Evolutionary conservation across 208 protist species (phyloP), one percentile per base, ranked within the genome.

Genomic region (Trypanosoma lewisi): DNA sequence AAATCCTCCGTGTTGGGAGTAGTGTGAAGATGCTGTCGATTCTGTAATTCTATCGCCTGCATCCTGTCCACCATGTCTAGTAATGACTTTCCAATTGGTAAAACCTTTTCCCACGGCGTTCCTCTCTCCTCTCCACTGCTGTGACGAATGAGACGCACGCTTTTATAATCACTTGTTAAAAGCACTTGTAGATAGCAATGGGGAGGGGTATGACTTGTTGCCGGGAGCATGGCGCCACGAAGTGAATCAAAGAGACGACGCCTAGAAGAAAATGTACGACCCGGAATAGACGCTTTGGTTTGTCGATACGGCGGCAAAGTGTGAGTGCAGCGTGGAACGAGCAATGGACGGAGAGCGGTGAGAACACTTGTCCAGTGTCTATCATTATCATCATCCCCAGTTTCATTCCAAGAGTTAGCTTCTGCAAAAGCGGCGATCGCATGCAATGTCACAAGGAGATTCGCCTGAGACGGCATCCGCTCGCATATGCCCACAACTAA

Each of bases 401-500:
- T n/a, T n/a, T 57, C 27, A 60, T 17, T 49, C 36, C 36, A 17
- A 19, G 47, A 30, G 63, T 33, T 83, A 31, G 23, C 61, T 55
- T 52, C 4, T 4, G 36, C 76, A 75, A 39, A 82, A 36, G 42
- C 74, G 68, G 21, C 72, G n/a, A 87, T 44, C 7, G 70, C 50
- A n/a, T 72, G 58, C 16, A 91, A 27, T 7, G 73, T 61, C 17
- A 68, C 21, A 7, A 53, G 8, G 4, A 91, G 42, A 19, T 68
- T 55, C 5, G 66, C 16, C 8, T 53, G 68, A 39, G 73, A 82
- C 27, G 77, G 73, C 53, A 69, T 52, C 34, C 72, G 69, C 25
- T 67, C 61, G n/a, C 78, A 65, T 17, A 80, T 77, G 44, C 58
- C 56, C 4, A 51, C 73, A 12, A 85, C 31, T 16, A 77, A 31